phyloP scores from a whole-genome alignment of 2,329 filamentous ascomycete genomes.

The Penicillium sp. region DNA sequence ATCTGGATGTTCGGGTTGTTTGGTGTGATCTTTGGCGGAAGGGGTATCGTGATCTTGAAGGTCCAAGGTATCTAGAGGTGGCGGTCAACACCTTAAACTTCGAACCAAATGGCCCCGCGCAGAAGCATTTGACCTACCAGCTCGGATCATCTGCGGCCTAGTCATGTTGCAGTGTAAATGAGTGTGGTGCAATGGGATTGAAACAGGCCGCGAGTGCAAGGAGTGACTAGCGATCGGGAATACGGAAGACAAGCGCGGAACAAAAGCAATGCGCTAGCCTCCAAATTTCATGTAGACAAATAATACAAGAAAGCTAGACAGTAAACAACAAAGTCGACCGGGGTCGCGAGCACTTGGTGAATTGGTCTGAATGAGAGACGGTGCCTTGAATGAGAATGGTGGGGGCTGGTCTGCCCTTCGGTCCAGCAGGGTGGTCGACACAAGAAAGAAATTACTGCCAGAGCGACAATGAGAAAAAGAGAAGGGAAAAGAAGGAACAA shows the following conservation, averaged over 20 bases:
- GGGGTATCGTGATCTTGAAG: slow-evolving; percentile 80
- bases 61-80: slow-evolving; percentile 78
- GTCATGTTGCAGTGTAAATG: slow-evolving; percentile 34
- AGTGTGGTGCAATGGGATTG: slow-evolving; percentile 13
- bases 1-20: slow-evolving; percentile 52
- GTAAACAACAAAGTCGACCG: not conserved
- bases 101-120: not conserved
- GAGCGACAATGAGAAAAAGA: slow-evolving; percentile 25
- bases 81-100: slow-evolving; percentile 10
- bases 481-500: slow-evolving; percentile 16
- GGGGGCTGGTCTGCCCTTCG: slow-evolving; percentile 19
- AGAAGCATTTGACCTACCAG: slow-evolving; percentile 36
- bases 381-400: slow-evolving; percentile 19
- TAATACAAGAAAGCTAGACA: not conserved
- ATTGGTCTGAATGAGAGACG: slow-evolving; percentile 24
- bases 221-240: slow-evolving; percentile 21
- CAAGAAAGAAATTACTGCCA: slow-evolving; percentile 30
- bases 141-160: slow-evolving; percentile 47
- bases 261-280: slow-evolving; percentile 8
- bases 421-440: slow-evolving; percentile 19
- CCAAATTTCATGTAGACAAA: not conserved
- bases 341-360: slow-evolving; percentile 9
- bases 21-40: slow-evolving; percentile 77
- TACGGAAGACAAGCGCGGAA: slow-evolving; percentile 8
- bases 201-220: slow-evolving; percentile 16